Evolutionary conservation across 805 yeast species (phyloP).

Genomic region (Yarrowia osloensis): DNA sequence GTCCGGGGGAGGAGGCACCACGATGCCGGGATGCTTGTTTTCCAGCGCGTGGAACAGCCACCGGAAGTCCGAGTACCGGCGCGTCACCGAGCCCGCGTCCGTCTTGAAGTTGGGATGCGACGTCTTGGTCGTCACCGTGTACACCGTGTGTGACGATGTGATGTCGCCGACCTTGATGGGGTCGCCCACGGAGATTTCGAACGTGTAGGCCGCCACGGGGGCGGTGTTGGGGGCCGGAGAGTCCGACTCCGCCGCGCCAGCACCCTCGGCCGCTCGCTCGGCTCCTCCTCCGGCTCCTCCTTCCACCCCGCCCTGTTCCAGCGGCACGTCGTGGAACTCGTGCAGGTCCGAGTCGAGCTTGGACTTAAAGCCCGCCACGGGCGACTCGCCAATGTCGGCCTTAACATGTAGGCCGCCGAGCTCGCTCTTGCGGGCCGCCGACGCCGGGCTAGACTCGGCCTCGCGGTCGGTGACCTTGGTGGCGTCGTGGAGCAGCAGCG

Average conservation of each 20-base stretch:
- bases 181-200: constrained; percentile 78
- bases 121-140: constrained; percentile 68
- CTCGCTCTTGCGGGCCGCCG: background rate
- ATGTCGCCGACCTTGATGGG: constrained; percentile 91
- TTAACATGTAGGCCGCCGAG: constrained; percentile 16
- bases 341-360: constrained; percentile 20
- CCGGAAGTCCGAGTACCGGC: constrained; percentile 89
- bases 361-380: constrained; percentile 21
- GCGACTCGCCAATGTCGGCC: constrained; percentile 23
- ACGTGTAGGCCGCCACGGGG: constrained; percentile 34
- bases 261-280: background rate
- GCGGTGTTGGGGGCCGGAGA: background rate
- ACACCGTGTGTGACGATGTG: constrained; percentile 85
- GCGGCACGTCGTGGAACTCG: constrained; percentile 24
- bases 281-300: background rate
- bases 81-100: constrained; percentile 52
- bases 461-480: constrained; percentile 23
- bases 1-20: constrained; percentile 95
- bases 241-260: background rate
- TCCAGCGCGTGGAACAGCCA: constrained; percentile 92
- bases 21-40: constrained; percentile 82
- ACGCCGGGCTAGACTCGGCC: background rate
- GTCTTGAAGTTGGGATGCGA: constrained; percentile 43
- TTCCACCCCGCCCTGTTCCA: constrained; percentile 3
- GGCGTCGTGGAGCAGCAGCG: constrained; percentile 23